phyloP scores from a whole-genome alignment of 2,329 filamentous ascomycete species.

The Aureobasidium sp. region DNA sequence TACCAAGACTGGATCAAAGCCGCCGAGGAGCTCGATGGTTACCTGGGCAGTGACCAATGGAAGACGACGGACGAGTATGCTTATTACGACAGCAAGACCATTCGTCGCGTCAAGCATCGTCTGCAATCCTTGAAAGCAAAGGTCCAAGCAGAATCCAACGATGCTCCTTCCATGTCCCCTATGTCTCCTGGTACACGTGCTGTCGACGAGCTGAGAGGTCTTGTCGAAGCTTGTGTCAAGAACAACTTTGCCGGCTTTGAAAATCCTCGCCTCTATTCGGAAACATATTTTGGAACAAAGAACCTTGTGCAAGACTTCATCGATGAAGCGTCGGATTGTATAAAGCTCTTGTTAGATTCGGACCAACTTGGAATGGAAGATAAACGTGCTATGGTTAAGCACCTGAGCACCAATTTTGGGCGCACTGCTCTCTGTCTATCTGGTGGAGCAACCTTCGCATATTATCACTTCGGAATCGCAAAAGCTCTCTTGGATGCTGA shows the following conservation, averaged over 20 bases:
- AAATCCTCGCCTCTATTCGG: constrained; percentile 88
- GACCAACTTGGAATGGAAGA: constrained; percentile 61
- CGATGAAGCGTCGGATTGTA: constrained; percentile 67
- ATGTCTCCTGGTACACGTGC: constrained; percentile 39
- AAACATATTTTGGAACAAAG: constrained; percentile 98
- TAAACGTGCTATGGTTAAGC: constrained; percentile 78
- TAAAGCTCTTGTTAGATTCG: constrained; percentile 63
- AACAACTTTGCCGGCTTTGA: constrained; percentile 96
- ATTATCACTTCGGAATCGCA: constrained; percentile 92
- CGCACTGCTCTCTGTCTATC: constrained; percentile 88
- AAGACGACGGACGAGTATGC: constrained; percentile 65
- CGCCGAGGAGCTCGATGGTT: constrained; percentile 70
- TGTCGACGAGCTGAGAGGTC: constrained; percentile 66
- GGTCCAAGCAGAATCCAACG: constrained; percentile 49
- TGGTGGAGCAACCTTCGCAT: constrained; percentile 89
- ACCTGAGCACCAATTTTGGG: constrained; percentile 83
- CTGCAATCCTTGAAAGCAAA: constrained; percentile 55
- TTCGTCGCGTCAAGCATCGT: constrained; percentile 69
- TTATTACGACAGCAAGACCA: constrained; percentile 83
- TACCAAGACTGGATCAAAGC: constrained; percentile 80
- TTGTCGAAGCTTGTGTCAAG: constrained; percentile 89
- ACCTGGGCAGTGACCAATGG: constrained; percentile 75
- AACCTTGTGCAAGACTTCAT: constrained; percentile 83
- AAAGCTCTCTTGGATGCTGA: constrained; percentile 82
- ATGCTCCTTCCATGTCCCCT: constrained; percentile 8